Evolutionary conservation across 768 basidiomycete species (phyloP).

Genomic region (Termitomyces sp.): DNA sequence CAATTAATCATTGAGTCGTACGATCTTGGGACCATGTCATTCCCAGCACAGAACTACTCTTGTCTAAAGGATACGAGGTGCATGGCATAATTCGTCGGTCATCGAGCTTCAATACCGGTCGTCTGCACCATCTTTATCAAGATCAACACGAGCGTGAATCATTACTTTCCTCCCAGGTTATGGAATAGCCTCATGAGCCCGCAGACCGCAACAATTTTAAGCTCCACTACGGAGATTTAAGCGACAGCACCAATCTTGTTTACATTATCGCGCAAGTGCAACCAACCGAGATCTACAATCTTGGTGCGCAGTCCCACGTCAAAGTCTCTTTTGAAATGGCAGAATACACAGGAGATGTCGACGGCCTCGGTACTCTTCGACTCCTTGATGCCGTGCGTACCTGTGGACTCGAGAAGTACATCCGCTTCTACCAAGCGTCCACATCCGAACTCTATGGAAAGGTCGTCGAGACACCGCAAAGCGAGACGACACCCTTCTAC

Average conservation of each 20-base stretch:
- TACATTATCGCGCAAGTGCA: conserved; percentile 94
- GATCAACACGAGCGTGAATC: conserved; percentile 87
- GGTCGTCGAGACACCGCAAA: conserved; percentile 92
- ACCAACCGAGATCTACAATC: conserved; percentile 96
- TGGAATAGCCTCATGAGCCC: neutral
- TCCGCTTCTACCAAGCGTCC: conserved; percentile 96
- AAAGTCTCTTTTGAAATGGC: conserved; percentile 99
- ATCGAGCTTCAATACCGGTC: conserved; percentile 96
- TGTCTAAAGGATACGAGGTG: conserved; percentile 86
- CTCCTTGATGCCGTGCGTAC: conserved; percentile 95
- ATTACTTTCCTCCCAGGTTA: neutral
- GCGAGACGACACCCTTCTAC: conserved; percentile 96
- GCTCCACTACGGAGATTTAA: conserved; percentile 87
- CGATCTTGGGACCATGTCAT: conserved; percentile 6
- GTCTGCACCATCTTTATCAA: conserved; percentile 88
- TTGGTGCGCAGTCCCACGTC: conserved; percentile 97
- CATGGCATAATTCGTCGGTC: conserved; percentile 96
- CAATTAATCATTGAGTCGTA: conserved; percentile 2
- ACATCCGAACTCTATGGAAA: conserved; percentile 97
- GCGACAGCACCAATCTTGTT: conserved; percentile 95
- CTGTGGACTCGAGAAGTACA: conserved; percentile 87
- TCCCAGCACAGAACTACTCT: conserved; percentile 71
- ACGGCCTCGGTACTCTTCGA: conserved; percentile 91
- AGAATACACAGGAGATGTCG: conserved; percentile 97
- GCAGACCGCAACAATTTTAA: conserved; percentile 73